Conservation (phyloP, 1,139 yeast species). For the Protomyces pachydermus region DNA sequence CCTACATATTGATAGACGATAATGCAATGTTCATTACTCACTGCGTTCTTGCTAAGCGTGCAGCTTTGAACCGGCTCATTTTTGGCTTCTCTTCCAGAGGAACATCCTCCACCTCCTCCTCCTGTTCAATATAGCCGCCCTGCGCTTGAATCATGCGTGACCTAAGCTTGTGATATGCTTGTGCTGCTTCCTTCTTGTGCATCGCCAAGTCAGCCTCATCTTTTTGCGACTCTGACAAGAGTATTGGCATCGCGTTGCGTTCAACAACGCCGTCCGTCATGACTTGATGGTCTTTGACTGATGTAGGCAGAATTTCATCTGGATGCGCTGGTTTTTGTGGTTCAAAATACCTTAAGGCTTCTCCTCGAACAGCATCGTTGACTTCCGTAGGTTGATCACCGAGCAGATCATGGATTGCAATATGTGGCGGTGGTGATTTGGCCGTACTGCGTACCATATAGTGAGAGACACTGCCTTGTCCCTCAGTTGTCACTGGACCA, state of each 20-base stretch:
- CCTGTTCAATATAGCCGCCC: constrained; percentile 20
- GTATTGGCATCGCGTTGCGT: not conserved
- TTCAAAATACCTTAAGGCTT: not conserved
- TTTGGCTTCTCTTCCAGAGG: constrained; percentile 16
- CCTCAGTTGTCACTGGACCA: constrained; percentile 15
- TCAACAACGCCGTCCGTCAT: constrained; percentile 8
- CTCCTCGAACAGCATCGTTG: constrained; percentile 2
- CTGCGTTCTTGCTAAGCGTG: not conserved
- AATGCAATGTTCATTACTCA: not conserved
- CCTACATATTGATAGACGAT: no score
- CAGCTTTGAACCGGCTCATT: constrained; percentile 24
- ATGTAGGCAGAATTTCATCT: not conserved
- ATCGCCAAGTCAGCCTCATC: constrained; percentile 10
- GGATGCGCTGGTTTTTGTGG: not conserved
- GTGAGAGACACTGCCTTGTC: constrained; percentile 19
- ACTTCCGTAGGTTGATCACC: constrained; percentile 12
- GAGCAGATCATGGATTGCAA: constrained; percentile 19
- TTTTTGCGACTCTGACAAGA: not conserved
- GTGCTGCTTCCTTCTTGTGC: constrained; percentile 22
- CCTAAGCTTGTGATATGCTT: constrained; percentile 20
- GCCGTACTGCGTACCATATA: constrained; percentile 24
- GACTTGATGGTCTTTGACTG: not conserved
- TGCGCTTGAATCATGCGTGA: constrained; percentile 9
- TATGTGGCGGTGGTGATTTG: constrained; percentile 23
- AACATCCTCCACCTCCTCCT: constrained; percentile 11